These are phyloP conservation scores for Dendrobium nobile DNA, from an alignment of 106 monocot genomes.

Conservation along the genomic window DNA sequence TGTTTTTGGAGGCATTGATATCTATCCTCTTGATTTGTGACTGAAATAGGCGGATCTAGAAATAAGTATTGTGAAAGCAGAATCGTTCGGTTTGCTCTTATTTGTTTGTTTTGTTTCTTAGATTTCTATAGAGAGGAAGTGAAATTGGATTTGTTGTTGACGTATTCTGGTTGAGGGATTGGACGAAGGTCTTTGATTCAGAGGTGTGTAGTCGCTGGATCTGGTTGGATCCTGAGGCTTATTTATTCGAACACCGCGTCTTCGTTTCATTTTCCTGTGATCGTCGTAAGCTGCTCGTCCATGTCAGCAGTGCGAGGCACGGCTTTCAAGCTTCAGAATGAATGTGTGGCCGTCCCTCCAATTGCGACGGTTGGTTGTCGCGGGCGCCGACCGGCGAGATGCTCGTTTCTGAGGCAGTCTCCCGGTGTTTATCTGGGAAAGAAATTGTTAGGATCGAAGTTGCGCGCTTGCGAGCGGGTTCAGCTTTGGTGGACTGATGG, in stretches of 20 bases:
- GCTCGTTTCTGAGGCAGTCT: slow-evolving; percentile 17
- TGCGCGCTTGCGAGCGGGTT: slow-evolving; percentile 31
- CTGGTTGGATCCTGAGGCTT: background rate
- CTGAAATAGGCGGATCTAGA: background rate
- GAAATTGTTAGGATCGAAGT: slow-evolving; percentile 42
- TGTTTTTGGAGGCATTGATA: background rate
- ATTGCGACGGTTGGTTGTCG: background rate
- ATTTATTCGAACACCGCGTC: background rate
- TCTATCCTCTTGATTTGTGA: background rate
- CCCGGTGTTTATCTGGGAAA: slow-evolving; percentile 27
- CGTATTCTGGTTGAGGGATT: background rate
- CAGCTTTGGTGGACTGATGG: slow-evolving; percentile 58
- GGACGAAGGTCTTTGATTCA: background rate
- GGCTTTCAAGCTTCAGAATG: slow-evolving; percentile 2
- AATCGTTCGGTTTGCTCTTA: background rate
- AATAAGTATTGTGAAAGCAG: background rate
- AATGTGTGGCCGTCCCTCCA: background rate
- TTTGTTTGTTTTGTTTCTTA: too few species aligned
- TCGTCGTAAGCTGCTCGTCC: background rate
- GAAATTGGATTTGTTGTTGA: background rate
- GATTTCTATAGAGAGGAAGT: background rate
- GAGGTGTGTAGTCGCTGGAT: background rate
- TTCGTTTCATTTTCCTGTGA: background rate
- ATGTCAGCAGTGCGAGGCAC: slow-evolving; percentile 1
- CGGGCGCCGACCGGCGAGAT: slow-evolving; percentile 21